These are phyloP conservation scores for Platanthera guangdongensis DNA, from an alignment of 106 monocot species.

Conservation along the genomic window DNA sequence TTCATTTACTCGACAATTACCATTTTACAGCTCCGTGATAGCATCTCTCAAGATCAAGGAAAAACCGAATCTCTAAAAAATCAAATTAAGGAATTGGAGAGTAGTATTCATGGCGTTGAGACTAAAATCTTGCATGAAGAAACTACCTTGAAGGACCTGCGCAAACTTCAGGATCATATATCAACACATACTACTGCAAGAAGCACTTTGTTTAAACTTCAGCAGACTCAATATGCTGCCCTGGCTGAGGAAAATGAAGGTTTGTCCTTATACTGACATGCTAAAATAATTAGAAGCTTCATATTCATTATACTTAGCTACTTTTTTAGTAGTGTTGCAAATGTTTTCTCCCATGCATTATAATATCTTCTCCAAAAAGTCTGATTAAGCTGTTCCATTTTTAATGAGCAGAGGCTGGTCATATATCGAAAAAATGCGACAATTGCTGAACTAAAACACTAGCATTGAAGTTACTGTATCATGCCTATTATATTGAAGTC, in stretches of 20 bases:
- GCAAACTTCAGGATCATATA: slow-evolving; percentile 76
- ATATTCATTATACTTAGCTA: background rate
- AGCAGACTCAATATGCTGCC: slow-evolving; percentile 82
- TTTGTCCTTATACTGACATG: slow-evolving; percentile 8
- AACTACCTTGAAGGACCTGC: slow-evolving; percentile 69
- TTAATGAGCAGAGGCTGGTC: background rate
- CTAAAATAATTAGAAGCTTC: background rate
- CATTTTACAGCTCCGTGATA: slow-evolving; percentile 61
- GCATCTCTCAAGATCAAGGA: slow-evolving; percentile 77
- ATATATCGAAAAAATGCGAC: background rate
- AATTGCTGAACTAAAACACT: background rate
- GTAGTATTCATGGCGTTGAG: slow-evolving; percentile 51
- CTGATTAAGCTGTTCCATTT: background rate
- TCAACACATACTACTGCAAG: slow-evolving; percentile 54
- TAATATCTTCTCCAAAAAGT: background rate
- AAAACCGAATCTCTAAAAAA: slow-evolving; percentile 67
- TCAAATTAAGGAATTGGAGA: slow-evolving; percentile 78
- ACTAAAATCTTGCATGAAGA: slow-evolving; percentile 52
- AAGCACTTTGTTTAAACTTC: slow-evolving; percentile 82
- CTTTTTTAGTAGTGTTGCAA: background rate
- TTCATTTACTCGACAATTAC: background rate
- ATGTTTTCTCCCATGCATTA: background rate
- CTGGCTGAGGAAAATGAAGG: slow-evolving; percentile 99
- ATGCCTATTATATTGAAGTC: background rate
- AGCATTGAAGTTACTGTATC: background rate